Evolutionary conservation across 2,329 filamentous ascomycete species (phyloP), one percentile per base, ranked within the genome.

Genomic region (Cylindrodendrum hubeiense): DNA sequence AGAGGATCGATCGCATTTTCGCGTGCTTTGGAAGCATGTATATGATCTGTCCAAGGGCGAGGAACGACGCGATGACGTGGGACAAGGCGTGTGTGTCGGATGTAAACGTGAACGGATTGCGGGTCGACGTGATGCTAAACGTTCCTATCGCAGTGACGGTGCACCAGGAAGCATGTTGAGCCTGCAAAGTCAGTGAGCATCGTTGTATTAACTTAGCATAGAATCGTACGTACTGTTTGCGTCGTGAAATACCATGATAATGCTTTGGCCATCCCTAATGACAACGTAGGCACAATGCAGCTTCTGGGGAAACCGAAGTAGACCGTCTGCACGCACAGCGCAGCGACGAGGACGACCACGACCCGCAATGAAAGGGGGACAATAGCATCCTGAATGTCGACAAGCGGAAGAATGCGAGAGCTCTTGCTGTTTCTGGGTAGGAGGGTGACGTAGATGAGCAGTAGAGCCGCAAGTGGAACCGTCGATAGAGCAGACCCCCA

Each of bases 241-340:
- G 77, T 74, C 0, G 67, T 67, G 26, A 78, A 81, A 59, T 74
- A 78, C 80, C 80, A 83, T 3, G 74, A 69, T 5, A 0, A 57
- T 0, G 76, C 75, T 24, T 82, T 82, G 0, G 67, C 46, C 0
- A 74, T 21, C 0, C 76, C 79, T 2, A 79, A 37, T 0, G 68
- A 15, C 1, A 80, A 7, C 0, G 68, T 67, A 1, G 67, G 37
- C 3, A 63, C 34, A 10, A 74, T 5, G 0, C 68, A 44, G 3
- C 57, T 66, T 4, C 58, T 64, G 0, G 71, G 70, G 2, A 76
- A 65, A 0, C 77, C 79, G 26, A 77, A 67, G 0, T 70, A 15
- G 3, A 71, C 24, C 0, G 49, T 49, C 4, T 39, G 72, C 0
- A 69, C 12, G 2, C 34, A 53, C 2, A 76, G 22, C 4, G 66